Conservation (phyloP, 2,329 filamentous ascomycete species). For the Diaporthe citri region DNA sequence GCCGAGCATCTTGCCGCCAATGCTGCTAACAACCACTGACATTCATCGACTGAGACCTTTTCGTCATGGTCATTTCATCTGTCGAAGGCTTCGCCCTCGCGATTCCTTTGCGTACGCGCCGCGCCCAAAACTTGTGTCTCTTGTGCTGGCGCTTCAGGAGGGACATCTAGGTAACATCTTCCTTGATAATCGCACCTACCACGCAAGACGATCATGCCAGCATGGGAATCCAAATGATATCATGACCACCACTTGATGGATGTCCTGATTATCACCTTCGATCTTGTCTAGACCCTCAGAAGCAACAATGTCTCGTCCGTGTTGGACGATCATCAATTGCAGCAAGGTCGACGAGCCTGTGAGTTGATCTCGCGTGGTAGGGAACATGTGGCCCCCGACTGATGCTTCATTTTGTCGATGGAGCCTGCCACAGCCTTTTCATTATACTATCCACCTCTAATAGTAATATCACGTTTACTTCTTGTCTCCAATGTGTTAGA, state of each 20-base stretch:
- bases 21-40: background rate
- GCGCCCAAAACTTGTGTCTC: background rate
- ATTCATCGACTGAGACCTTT: background rate
- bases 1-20: background rate
- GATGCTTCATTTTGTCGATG: background rate
- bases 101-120: background rate
- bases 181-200: background rate
- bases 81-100: background rate
- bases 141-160: background rate
- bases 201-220: background rate
- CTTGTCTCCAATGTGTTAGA: background rate
- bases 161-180: background rate
- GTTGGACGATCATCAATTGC: background rate
- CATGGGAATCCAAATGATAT: background rate
- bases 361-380: background rate
- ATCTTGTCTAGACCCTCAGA: background rate
- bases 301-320: background rate
- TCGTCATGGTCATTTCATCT: background rate
- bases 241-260: background rate
- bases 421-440: background rate
- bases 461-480: background rate
- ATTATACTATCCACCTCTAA: background rate
- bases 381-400: background rate
- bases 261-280: fast-evolving
- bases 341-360: background rate